Base-by-base conservation (phyloP, 768 basidiomycete genomes). In the Kwoniella sp. region DNA sequence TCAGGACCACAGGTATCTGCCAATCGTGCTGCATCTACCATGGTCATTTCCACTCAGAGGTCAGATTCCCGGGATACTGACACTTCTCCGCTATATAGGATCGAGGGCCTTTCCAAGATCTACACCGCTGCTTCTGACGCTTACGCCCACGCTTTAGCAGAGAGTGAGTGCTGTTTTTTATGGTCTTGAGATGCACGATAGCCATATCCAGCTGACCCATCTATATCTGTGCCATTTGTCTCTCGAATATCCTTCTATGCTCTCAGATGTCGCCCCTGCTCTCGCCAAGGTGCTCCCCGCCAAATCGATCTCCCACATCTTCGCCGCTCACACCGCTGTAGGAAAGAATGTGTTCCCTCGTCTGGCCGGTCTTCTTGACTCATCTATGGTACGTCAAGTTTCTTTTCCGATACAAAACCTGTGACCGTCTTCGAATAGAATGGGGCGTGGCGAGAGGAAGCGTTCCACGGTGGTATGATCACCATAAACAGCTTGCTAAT, bases 271-370 rank as follows among this genome's bases (percentile, higher is more conserved):
- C 55, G 86, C 93, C 1, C 95, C 93, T 8, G 84, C 97, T 48
- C 80, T 98, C 22, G 87, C 91, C 76, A 86, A 86, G 65, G 73
- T 94, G 27, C 83, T 95, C 4, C 85, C 87, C 22, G 81, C 83
- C 50, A 83, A 83, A 65, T 83, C 80, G 84, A 52, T 97, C 82
- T 94, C 95, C 5, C 95, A 99, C 77, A 85, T 97, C 70, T 88
- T 95, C 55, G 91, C 91, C 26, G 86, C 92, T 12, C 94, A 96
- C 70, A 91, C 94, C 0, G 91, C 94, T 3, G 85, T 88, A 52
- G 91, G 92, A 60, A 97, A 96, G 82, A 91, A 92, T 33, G 83
- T 97, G 67, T 85, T 98, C 60, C 96, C 96, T 44, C 90, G 95
- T 65, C 87, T 96, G 10, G 91, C 95, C 0, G 95, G 91, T 13